Evolutionary conservation across 2,329 filamentous ascomycete genomes (phyloP), one percentile per base, ranked within the genome.

Genomic region (Trichocomaceae sp.): DNA sequence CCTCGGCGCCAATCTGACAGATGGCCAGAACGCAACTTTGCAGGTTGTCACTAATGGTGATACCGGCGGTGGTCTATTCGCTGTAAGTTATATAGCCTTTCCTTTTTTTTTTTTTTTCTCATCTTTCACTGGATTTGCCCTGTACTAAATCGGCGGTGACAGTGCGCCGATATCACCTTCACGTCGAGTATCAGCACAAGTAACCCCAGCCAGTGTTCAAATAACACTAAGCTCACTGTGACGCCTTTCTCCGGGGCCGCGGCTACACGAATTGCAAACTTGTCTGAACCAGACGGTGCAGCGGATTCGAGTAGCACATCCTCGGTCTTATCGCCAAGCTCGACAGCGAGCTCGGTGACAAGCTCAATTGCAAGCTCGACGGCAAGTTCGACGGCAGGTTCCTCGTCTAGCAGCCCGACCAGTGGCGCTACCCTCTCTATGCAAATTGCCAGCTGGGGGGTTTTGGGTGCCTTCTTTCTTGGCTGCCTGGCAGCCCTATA

Each of bases 81-180:
- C 85, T 70, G 79, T 82, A 68, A 64, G 77, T 26, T 3, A 63
- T 31, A n/a, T 5, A 47, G 3, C 10, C 7, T 49, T n/a, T 26
- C 17, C 13, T 23, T 20, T 45, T 45, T n/a, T 45, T 15, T 15
- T 19, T 15, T 52, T 45, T 60, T 55, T 45, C 45, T 35, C 20
- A 10, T 17, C 13, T 52, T 51, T 50, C 37, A 22, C 31, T 42
- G 2, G 10, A 5, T 15, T 50, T 52, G 44, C 48, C 50, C 54
- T 17, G 15, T n/a, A 20, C 23, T 35, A 33, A 33, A 52, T 29
- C 13, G 2, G 17, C 8, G 15, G 12, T 15, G 12, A 22, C 7
- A 86, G 83, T 91, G 87, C 69, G 84, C 86, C 64, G 87, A 91
- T 63, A 81, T 90, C 60, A 84, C 81, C 23, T 85, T 91, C 72